Percentiles rank a stretch among this genome's conserved stretches.
Evolutionary conservation across 495 filamentous ascomycete species (phyloP).

Genomic region (Parathielavia hyrcaniae): DNA sequence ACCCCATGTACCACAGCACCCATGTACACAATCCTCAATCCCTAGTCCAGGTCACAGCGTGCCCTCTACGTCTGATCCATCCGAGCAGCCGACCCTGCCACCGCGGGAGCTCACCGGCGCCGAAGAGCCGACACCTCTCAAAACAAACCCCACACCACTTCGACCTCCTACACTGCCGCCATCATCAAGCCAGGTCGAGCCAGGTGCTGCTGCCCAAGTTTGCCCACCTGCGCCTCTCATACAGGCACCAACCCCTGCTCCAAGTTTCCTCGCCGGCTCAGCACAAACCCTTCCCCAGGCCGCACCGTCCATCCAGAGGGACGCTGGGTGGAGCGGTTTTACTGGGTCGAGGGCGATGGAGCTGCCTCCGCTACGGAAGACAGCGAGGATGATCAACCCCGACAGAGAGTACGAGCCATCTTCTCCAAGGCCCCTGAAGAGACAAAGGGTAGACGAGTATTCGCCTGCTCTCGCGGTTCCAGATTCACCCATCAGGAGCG

Average conservation of each 20-base stretch:
- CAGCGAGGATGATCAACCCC: conserved; percentile 15
- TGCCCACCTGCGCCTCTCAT: not conserved
- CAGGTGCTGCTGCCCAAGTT: not conserved
- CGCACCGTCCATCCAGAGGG: too few relatives aligned
- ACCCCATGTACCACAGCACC: not conserved
- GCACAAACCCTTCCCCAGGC: not conserved
- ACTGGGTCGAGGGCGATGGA: not conserved
- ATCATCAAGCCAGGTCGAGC: not conserved
- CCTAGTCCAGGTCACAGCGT: not conserved
- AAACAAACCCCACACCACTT: not conserved
- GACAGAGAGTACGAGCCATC: not conserved
- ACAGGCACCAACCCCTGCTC: not conserved
- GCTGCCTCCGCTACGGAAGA: conserved; percentile 15
- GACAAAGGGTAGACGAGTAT: conserved; percentile 11
- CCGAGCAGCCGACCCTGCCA: not conserved
- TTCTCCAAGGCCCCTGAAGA: conserved; percentile 2
- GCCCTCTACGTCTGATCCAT: not conserved
- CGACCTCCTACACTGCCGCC: not conserved
- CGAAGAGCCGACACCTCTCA: not conserved
- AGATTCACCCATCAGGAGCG: not conserved
- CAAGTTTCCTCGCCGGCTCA: not conserved
- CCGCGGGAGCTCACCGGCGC: not conserved
- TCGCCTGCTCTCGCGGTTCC: not conserved
- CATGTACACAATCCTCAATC: not conserved
- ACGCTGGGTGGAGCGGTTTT: too few relatives aligned